Percentiles rank a stretch among this genome's conserved stretches.
Conservation (phyloP, 352 stramenopile species). For the Globisporangium iwayamae region DNA sequence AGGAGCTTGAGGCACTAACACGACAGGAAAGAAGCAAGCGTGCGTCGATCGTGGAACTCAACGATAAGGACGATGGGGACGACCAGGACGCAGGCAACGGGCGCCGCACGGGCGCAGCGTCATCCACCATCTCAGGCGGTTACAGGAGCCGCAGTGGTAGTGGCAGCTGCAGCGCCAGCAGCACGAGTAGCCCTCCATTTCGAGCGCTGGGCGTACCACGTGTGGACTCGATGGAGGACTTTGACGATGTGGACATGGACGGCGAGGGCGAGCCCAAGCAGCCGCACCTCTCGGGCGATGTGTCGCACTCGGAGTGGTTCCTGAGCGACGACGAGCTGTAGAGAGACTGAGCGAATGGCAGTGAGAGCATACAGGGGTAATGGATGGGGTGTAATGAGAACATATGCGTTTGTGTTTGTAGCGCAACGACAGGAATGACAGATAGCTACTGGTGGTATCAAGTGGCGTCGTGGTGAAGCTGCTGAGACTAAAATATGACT, state of each 20-base stretch:
- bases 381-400: background rate
- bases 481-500: background rate
- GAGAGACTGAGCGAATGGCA: background rate
- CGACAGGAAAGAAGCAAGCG: conserved; percentile 32
- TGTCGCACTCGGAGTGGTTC: conserved; percentile 56
- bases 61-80: conserved; percentile 11
- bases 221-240: conserved; percentile 25
- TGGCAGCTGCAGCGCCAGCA: conserved; percentile 29
- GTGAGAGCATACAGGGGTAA: background rate
- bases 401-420: background rate
- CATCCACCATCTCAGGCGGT: background rate
- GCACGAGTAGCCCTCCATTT: conserved; percentile 27
- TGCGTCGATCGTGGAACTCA: background rate
- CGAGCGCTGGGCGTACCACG: conserved; percentile 32
- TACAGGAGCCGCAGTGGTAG: conserved; percentile 21
- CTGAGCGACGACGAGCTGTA: conserved; percentile 18
- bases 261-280: conserved; percentile 20
- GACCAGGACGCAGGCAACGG: conserved; percentile 12
- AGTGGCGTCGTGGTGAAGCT: too few relatives aligned
- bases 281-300: conserved; percentile 33
- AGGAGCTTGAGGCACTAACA: conserved; percentile 40
- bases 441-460: background rate
- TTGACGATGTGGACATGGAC: conserved; percentile 50
- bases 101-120: background rate
- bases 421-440: background rate